Evolutionary conservation across 305 asterid species (phyloP).

Genomic region (Caryopteris hybrid): DNA sequence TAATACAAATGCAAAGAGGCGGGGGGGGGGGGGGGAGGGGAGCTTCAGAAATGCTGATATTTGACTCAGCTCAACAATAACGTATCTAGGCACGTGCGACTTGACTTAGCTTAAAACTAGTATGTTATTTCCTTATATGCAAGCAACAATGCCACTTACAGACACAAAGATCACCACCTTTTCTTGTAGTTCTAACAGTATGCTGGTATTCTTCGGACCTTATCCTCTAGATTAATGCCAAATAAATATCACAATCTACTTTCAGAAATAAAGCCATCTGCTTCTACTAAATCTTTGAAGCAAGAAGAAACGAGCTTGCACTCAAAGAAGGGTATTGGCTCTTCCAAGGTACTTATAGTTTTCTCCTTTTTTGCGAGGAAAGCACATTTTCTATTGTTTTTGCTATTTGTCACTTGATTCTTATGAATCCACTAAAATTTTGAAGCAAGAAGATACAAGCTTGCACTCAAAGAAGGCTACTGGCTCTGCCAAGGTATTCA

Average conservation of each 20-base stretch:
- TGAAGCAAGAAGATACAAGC: constrained; percentile 38
- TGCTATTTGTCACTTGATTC: background rate
- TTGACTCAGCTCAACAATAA: background rate
- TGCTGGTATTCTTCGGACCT: constrained; percentile 3
- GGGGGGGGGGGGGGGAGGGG: too few relatives aligned
- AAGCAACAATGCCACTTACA: background rate
- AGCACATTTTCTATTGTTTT: background rate
- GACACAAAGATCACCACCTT: background rate
- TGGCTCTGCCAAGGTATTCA: constrained; percentile 55
- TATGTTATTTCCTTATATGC: background rate
- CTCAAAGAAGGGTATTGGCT: constrained; percentile 33
- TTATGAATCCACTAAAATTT: constrained; percentile 7
- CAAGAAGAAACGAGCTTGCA: constrained; percentile 37
- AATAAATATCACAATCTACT: constrained; percentile 11
- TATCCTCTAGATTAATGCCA: background rate
- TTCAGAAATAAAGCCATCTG: constrained; percentile 49
- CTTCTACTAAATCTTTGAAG: constrained; percentile 37
- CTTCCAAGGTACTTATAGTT: constrained; percentile 51
- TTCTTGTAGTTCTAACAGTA: background rate
- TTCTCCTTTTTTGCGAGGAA: background rate
- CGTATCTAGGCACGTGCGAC: background rate
- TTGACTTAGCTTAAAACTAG: background rate
- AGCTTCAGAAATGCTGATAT: background rate
- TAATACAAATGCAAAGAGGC: too few relatives aligned
- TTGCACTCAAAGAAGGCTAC: constrained; percentile 33